Base-by-base conservation (phyloP, 2,329 filamentous ascomycete species). In the Fusarium ambrosium region DNA sequence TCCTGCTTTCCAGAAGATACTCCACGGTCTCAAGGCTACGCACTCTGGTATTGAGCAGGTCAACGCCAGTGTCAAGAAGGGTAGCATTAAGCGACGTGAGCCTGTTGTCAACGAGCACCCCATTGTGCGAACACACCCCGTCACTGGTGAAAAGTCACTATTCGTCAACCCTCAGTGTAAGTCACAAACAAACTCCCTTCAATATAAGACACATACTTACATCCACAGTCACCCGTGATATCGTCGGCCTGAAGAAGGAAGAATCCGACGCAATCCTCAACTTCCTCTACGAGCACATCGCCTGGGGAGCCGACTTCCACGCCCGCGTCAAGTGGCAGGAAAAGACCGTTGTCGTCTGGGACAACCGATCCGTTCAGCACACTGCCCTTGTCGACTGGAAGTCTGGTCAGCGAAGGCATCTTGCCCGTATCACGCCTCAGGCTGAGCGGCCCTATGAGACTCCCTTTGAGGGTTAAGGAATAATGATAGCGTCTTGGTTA, bases 41-140 rank as follows among this genome's bases (percentile, higher is more conserved):
- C 95, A 98, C 82, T 97, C 94, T 1, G 95, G 92, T 43, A 86
- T 91, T 66, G 95, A 98, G 83, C 95, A 98, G 84, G 93, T 93
- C 36, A 90, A 92, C 51, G 91, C 90, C 29, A 92, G 92, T 51
- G 84, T 88, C n/a, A 87, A 87, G 18, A 87, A 91, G 45, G 93
- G 92, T 8, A 91, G 93, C 51, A 89, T 95, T 77, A 91, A 92
- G 70, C 88, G 94, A 14, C 90, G 95, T 51, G 93, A 96, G 74
- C 93, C 94, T 0, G 91, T 97, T 1, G 88, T 90, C 6, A 92
- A 89, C 55, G 90, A 91, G 56, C 95, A 97, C 78, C 95, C 95
- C 0, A 85, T 97, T 69, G 90, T 97, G 2, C 87, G 94, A 20
- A 96, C 94, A 1, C 95, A 97, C 80, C 94, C 95, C 0, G 90